Base-by-base conservation (phyloP, 305 asterid species). In the Fraxinus dipetala region DNA sequence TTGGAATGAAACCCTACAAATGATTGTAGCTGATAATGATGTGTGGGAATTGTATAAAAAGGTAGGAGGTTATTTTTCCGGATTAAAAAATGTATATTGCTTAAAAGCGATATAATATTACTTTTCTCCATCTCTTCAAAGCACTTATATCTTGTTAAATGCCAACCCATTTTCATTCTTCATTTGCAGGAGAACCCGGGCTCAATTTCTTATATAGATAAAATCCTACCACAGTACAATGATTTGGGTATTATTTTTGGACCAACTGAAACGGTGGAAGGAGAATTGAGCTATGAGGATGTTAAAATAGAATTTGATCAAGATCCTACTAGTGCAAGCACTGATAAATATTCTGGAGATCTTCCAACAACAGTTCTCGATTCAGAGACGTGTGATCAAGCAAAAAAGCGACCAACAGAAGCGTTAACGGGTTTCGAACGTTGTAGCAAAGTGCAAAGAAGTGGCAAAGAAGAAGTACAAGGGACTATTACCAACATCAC, bases 121-220 rank as follows among this genome's bases (percentile, higher is more conserved):
- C 28, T 10, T 20, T 59, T 59, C 31, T 61, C 31, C 22, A 56
- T 76, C 18, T 45, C 24, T 0, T 76, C 79, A 11, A 45, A 31
- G 59, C 36, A 26, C 22, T 30, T 69, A 0, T 69, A 30, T 31
- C 24, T 28, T 30, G 11, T 14, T 31, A 69, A 69, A 28, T 69
- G 75, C 16, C 72, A 20, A 54, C 31, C 22, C 22, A 3, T 28
- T 40, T 76, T 10, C 45, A 10, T 7, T 10, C 22, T 51, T 14
- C 32, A 20, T 63, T 80, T 73, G 87, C 90, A 88, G 91, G 90
- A 81, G 76, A 82, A 83, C 56, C 87, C 85, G 0, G 75, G 81
- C 65, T 87, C 84, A 45, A 78, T 79, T 16, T 79, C 81, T 3
- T 85, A 83, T 73, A 84, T 75, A 82, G 86, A 85, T 80, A 83